Evolutionary conservation across 108 stramenopile species (phyloP), one percentile per base, ranked within the genome.

Genomic region (Cyclotella baltica): DNA sequence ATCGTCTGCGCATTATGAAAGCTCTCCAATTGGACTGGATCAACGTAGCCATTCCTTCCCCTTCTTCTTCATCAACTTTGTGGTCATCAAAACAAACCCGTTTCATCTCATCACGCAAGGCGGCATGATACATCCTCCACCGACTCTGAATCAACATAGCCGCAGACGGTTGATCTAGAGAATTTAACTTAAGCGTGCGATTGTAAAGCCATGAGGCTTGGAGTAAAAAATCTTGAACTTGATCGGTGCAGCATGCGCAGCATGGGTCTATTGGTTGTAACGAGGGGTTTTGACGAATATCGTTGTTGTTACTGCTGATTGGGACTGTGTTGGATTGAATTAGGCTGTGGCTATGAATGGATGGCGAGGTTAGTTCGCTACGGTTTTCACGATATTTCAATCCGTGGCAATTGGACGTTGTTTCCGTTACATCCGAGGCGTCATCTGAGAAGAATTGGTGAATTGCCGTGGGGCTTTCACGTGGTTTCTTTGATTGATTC

Each of bases 401-500:
- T 10, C 22, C n/a, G 55, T 23, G 11, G 55, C 55, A 6, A 25
- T 55, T 25, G 13, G 55, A 55, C 2, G 55, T 23, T 2, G 55
- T 55, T 55, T 55, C 55, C 1, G 55, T 55, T n/a, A 25, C 55
- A 25, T 25, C 55, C 10, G 55, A 55, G 1, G 55, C 20, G 1
- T 55, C 55, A 22, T 52, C 51, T n/a, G n/a, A n/a, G 25, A n/a
- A 16, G 6, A 55, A 55, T 55, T 55, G 22, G 20, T 55, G 55
- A 10, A 55, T 23, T 1, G 55, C 20, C 25, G 55, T 55, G 4
- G 55, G 55, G 10, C 23, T 25, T 2, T 27, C 13, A 25, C 20
- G n/a, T 55, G 3, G 23, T 27, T 55, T 55, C 40, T 43, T 6
- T n/a, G n/a, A n/a, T n/a, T n/a, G n/a, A n/a, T n/a, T n/a, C n/a